Evolutionary conservation across 1,284 basidiomycete species (phyloP).

Genomic region (Xerocomus subilludens): DNA sequence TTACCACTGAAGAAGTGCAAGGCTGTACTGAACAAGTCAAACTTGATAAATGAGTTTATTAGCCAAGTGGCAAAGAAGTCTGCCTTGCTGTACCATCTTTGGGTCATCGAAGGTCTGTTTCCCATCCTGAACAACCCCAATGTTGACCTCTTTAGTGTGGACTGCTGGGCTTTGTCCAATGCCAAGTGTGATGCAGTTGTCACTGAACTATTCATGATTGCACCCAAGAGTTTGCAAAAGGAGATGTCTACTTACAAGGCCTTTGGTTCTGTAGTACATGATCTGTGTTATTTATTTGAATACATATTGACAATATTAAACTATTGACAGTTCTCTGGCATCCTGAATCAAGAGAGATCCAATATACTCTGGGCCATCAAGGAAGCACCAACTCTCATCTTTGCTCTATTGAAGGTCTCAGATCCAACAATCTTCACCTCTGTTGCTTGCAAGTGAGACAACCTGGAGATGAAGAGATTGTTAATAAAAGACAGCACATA

Average conservation of each 20-base stretch:
- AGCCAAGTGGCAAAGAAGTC: slow-evolving; percentile 13
- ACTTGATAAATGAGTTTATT: background rate
- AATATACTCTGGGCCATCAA: slow-evolving; percentile 24
- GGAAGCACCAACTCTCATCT: slow-evolving; percentile 11
- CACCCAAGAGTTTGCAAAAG: background rate
- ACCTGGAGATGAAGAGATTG: background rate
- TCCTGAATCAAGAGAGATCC: slow-evolving; percentile 17
- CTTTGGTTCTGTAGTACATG: slow-evolving; percentile 6
- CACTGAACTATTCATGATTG: background rate
- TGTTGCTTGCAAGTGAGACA: background rate
- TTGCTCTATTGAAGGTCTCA: slow-evolving; percentile 6
- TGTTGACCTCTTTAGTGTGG: background rate
- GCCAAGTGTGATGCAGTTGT: background rate
- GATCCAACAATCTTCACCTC: slow-evolving; percentile 4
- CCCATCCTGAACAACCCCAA: background rate
- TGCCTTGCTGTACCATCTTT: slow-evolving; percentile 3
- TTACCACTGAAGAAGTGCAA: background rate
- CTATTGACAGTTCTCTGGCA: slow-evolving; percentile 1
- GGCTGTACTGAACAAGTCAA: background rate
- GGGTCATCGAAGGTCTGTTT: slow-evolving; percentile 15
- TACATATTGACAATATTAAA: background rate
- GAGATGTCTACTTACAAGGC: slow-evolving; percentile 1
- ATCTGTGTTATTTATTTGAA: no score
- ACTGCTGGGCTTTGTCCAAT: background rate
- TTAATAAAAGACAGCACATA: slow-evolving; percentile 5